Conservation (phyloP, 2,329 filamentous ascomycete genomes). For the Achaetomium macrosporum region DNA sequence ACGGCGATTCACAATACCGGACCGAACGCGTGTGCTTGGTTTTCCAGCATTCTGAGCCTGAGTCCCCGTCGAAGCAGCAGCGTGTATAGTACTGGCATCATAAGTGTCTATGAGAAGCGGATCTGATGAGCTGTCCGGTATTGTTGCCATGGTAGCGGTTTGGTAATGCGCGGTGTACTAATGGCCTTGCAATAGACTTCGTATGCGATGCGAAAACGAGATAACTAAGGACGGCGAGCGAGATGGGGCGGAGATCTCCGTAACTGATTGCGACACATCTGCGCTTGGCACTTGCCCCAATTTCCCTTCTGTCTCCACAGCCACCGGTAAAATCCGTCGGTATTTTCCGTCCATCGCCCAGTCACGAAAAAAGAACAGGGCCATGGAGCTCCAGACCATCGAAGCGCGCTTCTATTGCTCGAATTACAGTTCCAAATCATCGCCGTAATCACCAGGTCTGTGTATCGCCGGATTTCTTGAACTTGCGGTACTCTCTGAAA, state of each 20-base stretch:
- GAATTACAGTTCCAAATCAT: too few relatives aligned
- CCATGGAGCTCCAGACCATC: too few relatives aligned
- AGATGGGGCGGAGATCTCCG: too few relatives aligned
- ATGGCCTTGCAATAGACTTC: too few relatives aligned
- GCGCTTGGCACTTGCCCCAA: too few relatives aligned
- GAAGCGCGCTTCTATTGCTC: too few relatives aligned
- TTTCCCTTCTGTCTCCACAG: neutral
- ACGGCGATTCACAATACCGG: neutral
- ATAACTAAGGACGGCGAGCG: too few relatives aligned
- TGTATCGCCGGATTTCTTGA: neutral
- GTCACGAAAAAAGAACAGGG: too few relatives aligned
- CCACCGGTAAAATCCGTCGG: neutral
- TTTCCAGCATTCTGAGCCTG: neutral
- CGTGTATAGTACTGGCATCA: neutral
- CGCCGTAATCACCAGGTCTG: neutral
- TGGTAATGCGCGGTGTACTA: too few relatives aligned
- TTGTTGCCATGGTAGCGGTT: neutral
- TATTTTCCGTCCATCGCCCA: neutral
- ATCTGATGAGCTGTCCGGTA: neutral
- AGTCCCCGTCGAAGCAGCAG: neutral
- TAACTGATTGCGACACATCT: too few relatives aligned
- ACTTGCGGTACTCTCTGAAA: conserved; percentile 1
- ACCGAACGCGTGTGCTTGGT: too few relatives aligned
- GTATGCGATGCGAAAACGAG: neutral
- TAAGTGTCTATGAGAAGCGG: neutral